Evolutionary conservation across 108 stramenopile species (phyloP), one percentile per base, ranked within the genome.

Genomic region (Cylindrotheca closterium): DNA sequence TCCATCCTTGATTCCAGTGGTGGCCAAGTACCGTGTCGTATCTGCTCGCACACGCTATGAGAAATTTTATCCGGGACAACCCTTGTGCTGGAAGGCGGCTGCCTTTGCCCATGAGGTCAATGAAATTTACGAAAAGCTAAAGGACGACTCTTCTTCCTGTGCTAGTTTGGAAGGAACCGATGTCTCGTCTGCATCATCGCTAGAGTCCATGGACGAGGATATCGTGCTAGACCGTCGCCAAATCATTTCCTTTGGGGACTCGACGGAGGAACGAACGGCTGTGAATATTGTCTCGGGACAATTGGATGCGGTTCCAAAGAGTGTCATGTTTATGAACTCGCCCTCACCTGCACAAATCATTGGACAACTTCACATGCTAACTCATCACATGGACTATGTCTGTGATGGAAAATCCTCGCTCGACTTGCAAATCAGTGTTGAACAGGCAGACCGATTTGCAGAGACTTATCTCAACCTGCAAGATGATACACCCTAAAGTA

Each of bases 21-120:
- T 95, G 22, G 63, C 69, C 3, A 79, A 81, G 47, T 86, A 91
- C 61, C 77, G 80, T 18, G 67, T 95, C 55, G 79, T 95, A 31
- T 89, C 87, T 21, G 91, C 94, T 15, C 71, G 94, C 57, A 93
- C 94, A 1, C 62, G 79, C 5, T 95, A 91, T 56, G 94, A 95
- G 68, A 73, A 78, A 21, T 92, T 93, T 62, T 95, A 93, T 67
- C 94, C 94, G 21, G 79, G 81, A 19, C 88, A 91, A 65, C 89
- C 94, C 2, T 74, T 93, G 4, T 95, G 94, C 65, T 95, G 94
- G 94, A 95, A 95, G 64, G 91, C 94, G 17, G 94, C 94, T 18
- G 94, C 94, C 30, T 95, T 95, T 76, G 94, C 94, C 1, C 91
- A 95, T 77, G 94, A 95, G 64, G 89, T 91, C 19, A 91, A 93